Base-by-base conservation (phyloP, 495 filamentous ascomycete genomes). In the Trichoderma orchidacearum region DNA sequence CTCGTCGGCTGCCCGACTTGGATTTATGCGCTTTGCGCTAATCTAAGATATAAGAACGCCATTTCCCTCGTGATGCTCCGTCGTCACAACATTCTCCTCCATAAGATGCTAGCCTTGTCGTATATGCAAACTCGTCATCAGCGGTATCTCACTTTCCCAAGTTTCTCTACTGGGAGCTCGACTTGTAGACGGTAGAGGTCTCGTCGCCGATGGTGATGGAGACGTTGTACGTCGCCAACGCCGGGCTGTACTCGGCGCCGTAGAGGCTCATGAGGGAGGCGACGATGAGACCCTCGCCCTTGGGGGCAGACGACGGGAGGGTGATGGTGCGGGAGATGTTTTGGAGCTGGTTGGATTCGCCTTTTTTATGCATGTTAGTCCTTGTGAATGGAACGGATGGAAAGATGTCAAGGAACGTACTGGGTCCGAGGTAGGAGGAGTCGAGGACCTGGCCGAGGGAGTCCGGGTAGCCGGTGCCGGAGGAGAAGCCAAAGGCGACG, bases 341-440 rank as follows among this genome's bases (percentile, higher is more conserved):
- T 5, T 28, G 25, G 5, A 31, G 51, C 11, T 31, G 51, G 21
- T 56, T 56, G 36, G 55, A 56, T 31, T 38, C 30, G 23, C 17
- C 21, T 56, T n/a, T 29, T 18, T n/a, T 17, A 9, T 41, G 3
- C 29, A 3, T 18, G 53, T 55, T 55, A n/a, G 13, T 38, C 12
- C 11, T 2, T 32, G 25, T 11, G 12, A 25, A 6, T 41, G 13
- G 5, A 8, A 25, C 29, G 35, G 5, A 32, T 6, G 5, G 51
- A 17, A 8, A 21, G 25, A 17, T 17, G 5, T 17, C 21, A 11
- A 18, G 55, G 12, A 8, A 56, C 55, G 12, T 48, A 56, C 55
- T 41, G 7, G 55, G 55, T 30, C 55, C 55, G 4, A 56, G 31
- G 30, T 56, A 56, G 41, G 12, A 56, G 8, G 55, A 56, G 23